A percentile compares a stretch with the other conserved stretches of the same genome.
phyloP scores from a whole-genome alignment of 2,329 filamentous ascomycete species.

The Trichoderma gracile region DNA sequence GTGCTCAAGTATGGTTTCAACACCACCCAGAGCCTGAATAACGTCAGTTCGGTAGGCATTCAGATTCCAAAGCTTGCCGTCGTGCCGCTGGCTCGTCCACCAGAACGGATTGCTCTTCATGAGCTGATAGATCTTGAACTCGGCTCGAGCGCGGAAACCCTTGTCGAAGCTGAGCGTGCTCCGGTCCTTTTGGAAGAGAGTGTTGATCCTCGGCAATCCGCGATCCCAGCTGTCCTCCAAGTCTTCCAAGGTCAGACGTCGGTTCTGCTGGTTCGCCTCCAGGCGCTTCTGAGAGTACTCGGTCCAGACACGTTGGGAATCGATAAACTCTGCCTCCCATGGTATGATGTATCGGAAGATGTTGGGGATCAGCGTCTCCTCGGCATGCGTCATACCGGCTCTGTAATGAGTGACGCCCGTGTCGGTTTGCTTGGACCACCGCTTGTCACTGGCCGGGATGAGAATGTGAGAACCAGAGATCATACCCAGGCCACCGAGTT shows the following conservation, averaged over 20 bases:
- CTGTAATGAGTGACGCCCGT: conserved; percentile 96
- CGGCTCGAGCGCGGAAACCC: conserved; percentile 89
- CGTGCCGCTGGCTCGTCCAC: conserved; percentile 98
- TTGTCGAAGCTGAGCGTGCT: conserved; percentile 98
- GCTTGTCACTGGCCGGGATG: conserved; percentile 95
- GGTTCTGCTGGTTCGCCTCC: conserved; percentile 96
- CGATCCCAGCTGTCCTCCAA: conserved; percentile 98
- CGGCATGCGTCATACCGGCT: conserved; percentile 96
- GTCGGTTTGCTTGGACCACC: conserved; percentile 98
- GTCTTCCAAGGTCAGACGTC: conserved; percentile 90
- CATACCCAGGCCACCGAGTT: conserved; percentile 95
- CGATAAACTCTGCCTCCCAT: conserved; percentile 98
- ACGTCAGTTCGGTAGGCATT: conserved; percentile 96
- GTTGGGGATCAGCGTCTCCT: conserved; percentile 96
- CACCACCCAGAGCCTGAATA: conserved; percentile 92
- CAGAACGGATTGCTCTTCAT: conserved; percentile 99
- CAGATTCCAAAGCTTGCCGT: conserved; percentile 96
- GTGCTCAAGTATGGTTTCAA: conserved; percentile 96
- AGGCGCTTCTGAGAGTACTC: conserved; percentile 98
- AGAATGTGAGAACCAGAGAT: conserved; percentile 98
- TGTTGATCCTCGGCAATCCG: conserved; percentile 96
- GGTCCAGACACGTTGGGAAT: conserved; percentile 98
- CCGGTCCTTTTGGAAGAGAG: conserved; percentile 96
- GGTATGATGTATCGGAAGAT: conserved; percentile 99
- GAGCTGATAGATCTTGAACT: conserved; percentile 97